Evolutionary conservation across 192 early-diverging fungal genomes (phyloP), one percentile per base, ranked within the genome.

Genomic region (Powellomyces hirtus): DNA sequence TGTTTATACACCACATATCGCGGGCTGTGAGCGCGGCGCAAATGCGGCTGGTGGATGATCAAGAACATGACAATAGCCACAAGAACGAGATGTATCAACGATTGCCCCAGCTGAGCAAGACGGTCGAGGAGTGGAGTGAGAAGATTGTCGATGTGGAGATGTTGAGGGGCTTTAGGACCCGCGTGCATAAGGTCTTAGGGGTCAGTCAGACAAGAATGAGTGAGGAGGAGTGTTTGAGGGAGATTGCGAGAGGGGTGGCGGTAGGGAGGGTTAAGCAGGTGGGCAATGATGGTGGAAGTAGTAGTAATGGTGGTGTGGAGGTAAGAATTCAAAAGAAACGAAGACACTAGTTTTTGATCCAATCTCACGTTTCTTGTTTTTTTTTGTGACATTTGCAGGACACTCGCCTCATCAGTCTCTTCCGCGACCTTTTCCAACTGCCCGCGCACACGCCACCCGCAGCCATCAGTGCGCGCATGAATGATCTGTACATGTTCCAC

Each of bases 351-450:
- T n/a, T n/a, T n/a, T n/a, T n/a, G n/a, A n/a, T n/a, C n/a, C n/a
- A n/a, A n/a, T n/a, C n/a, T n/a, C n/a, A n/a, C n/a, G n/a, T n/a
- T n/a, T n/a, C n/a, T n/a, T n/a, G n/a, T n/a, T n/a, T n/a, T n/a
- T n/a, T n/a, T n/a, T n/a, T n/a, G n/a, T n/a, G n/a, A n/a, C n/a
- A n/a, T n/a, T n/a, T n/a, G n/a, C n/a, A n/a, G n/a, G n/a, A n/a
- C n/a, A n/a, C n/a, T n/a, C n/a, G n/a, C n/a, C n/a, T n/a, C n/a
- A 56, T 82, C 45, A 44, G 61, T 35, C 75, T 72, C 37, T 79
- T 82, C 69, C 62, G 69, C 50, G 71, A 79, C 38, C 45, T 82
- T 30, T 82, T 82, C 62, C 74, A 79, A 36, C 56, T 82, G 18
- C n/a, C n/a, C n/a, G n/a, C n/a, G n/a, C n/a, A n/a, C n/a, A 44